Conservation (phyloP, 176 grass and related monocot genomes). For the Rhynchospora pubera region DNA sequence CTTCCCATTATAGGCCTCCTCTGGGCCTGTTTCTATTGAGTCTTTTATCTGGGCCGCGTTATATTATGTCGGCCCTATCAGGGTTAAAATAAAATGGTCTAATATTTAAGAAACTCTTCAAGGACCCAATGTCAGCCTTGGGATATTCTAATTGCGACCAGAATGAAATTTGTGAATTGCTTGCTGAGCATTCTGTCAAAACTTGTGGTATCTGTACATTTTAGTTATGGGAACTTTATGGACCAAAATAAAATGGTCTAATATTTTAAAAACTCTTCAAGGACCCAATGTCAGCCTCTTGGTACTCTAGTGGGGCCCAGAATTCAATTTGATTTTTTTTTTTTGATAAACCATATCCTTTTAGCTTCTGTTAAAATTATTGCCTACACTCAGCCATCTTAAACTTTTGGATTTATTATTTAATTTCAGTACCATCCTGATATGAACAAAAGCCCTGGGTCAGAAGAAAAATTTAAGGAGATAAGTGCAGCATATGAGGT, state of each 20-base stretch:
- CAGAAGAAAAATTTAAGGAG: constrained; percentile 97
- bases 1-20: too few species aligned
- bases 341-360: background rate
- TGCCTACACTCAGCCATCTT: background rate
- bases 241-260: too few species aligned
- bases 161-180: background rate
- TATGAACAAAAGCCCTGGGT: constrained; percentile 75
- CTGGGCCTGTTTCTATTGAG: too few species aligned
- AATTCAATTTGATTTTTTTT: background rate
- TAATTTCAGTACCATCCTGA: constrained; percentile 76
- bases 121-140: background rate
- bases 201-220: too few species aligned
- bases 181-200: background rate
- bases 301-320: background rate
- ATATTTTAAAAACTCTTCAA: too few species aligned
- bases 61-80: too few species aligned
- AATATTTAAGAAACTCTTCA: background rate
- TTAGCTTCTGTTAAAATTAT: background rate
- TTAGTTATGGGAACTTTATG: too few species aligned
- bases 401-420: constrained; percentile 18
- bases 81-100: background rate
- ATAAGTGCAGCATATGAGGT: constrained; percentile 99
- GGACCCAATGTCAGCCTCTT: background rate
- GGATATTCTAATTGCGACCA: background rate
- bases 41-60: too few species aligned